Percentiles rank a stretch among this genome's conserved stretches.
Evolutionary conservation across 331 rosid species (phyloP).

Genomic region (Rhamnella rubrinervis): DNA sequence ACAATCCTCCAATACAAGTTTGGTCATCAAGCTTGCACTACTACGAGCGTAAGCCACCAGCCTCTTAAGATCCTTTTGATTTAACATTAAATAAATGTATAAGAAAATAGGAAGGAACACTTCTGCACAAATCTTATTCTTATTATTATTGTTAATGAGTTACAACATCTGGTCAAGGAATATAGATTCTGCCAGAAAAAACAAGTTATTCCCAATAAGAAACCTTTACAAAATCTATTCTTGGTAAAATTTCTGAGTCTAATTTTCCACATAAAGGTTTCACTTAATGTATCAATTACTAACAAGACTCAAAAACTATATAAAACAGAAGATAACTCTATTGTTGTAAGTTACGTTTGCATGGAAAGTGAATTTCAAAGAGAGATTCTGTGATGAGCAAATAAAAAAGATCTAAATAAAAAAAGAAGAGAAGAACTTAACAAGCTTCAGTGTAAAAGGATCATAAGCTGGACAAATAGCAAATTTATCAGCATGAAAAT

Average conservation of each 20-base stretch:
- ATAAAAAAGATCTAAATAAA: no score
- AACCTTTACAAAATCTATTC: neutral
- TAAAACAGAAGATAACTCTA: neutral
- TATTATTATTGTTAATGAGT: neutral
- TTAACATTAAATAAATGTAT: constrained; percentile 11
- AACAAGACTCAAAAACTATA: neutral
- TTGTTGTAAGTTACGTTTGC: neutral
- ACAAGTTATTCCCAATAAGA: neutral
- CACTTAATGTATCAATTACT: neutral
- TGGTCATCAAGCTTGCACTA: constrained; percentile 73
- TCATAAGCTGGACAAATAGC: neutral
- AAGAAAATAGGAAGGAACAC: neutral
- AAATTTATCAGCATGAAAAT: neutral
- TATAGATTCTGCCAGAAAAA: neutral
- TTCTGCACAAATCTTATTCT: neutral
- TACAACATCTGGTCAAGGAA: neutral
- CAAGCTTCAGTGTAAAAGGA: neutral
- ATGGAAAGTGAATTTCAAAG: neutral
- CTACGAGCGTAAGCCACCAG: constrained; percentile 87
- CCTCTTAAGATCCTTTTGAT: constrained; percentile 74
- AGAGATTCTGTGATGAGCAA: neutral
- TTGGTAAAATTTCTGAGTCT: neutral
- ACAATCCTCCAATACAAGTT: constrained; percentile 57
- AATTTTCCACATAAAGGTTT: constrained; percentile 3
- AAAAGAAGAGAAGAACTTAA: neutral